Evolutionary conservation across 306 rosid species (phyloP).

Genomic region (Urtica urens): DNA sequence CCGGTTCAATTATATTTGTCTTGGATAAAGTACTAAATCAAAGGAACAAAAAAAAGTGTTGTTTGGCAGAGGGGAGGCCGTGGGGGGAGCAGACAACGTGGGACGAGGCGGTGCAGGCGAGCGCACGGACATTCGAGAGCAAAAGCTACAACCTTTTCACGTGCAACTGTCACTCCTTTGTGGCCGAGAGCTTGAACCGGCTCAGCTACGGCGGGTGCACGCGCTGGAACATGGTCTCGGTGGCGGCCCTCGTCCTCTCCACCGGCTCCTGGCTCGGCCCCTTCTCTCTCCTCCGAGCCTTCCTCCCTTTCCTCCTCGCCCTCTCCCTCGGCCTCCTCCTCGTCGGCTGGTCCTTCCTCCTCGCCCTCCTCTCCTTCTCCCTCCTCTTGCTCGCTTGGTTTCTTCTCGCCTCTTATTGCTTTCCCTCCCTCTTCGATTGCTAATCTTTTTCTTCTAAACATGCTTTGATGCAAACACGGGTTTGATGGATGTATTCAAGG

Average conservation of each 20-base stretch:
- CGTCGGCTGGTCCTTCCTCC: slow-evolving; percentile 74
- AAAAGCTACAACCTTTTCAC: slow-evolving; percentile 80
- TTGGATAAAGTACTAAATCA: too few species aligned
- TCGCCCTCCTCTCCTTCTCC: slow-evolving; percentile 47
- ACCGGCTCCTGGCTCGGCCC: slow-evolving; percentile 80
- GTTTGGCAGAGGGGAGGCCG: too few species aligned
- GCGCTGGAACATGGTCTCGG: slow-evolving; percentile 84
- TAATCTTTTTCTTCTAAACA: slow-evolving; percentile 22
- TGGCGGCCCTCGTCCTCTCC: slow-evolving; percentile 52
- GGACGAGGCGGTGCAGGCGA: slow-evolving; percentile 72
- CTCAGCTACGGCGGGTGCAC: slow-evolving; percentile 60
- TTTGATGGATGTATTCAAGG: too few species aligned
- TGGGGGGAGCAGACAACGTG: slow-evolving; percentile 69
- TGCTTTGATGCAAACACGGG: too few species aligned
- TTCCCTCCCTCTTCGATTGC: slow-evolving; percentile 46
- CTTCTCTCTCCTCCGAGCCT: slow-evolving; percentile 56
- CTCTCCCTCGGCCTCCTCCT: slow-evolving; percentile 44
- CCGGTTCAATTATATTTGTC: too few species aligned
- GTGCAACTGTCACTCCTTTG: slow-evolving; percentile 75
- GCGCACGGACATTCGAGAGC: slow-evolving; percentile 42
- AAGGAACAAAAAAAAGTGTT: too few species aligned
- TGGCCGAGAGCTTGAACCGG: slow-evolving; percentile 69
- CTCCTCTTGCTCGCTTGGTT: slow-evolving; percentile 75
- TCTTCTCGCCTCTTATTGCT: slow-evolving; percentile 46
- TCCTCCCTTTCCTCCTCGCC: slow-evolving; percentile 68